Conservation (phyloP, 805 yeast species). For the Candida cerambycidarum region DNA sequence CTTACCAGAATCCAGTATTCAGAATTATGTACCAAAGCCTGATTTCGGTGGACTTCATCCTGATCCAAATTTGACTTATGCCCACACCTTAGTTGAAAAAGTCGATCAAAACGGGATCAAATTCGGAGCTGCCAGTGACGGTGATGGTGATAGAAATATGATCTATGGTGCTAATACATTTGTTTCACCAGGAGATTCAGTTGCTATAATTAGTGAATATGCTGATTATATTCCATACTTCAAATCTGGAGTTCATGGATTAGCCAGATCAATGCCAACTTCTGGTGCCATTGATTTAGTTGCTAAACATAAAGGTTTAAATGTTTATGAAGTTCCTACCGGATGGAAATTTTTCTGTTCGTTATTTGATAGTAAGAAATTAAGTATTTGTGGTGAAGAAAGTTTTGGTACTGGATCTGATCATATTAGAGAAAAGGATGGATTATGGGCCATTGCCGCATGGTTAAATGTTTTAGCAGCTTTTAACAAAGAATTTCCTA, state of each 20-base stretch:
- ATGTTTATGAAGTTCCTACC: conserved; percentile 93
- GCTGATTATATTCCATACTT: conserved; percentile 91
- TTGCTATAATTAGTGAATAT: conserved; percentile 94
- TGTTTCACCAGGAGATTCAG: conserved; percentile 98
- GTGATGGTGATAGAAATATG: conserved; percentile 99
- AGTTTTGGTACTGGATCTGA: conserved; percentile 97
- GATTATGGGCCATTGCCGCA: conserved; percentile 95
- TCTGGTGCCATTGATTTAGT: conserved; percentile 92
- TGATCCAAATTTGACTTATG: conserved; percentile 95
- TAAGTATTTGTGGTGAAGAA: conserved; percentile 97
- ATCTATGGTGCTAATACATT: conserved; percentile 93
- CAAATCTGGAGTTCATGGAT: conserved; percentile 81
- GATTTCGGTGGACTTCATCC: conserved; percentile 98
- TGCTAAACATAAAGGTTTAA: conserved; percentile 71
- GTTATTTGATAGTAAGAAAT: conserved; percentile 85
- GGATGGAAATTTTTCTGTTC: conserved; percentile 99
- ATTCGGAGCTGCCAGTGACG: conserved; percentile 98
- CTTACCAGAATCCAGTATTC: conserved; percentile 65
- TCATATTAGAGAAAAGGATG: conserved; percentile 97
- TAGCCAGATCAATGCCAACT: conserved; percentile 98
- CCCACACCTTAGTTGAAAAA: conserved; percentile 76
- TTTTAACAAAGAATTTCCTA: conserved; percentile 62
- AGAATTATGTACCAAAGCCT: conserved; percentile 75
- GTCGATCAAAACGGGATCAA: conserved; percentile 83
- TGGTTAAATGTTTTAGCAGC: conserved; percentile 95